These are phyloP conservation scores for Fusarium sulawesiense DNA, from an alignment of 2,329 filamentous ascomycete species.

Conservation along the genomic window DNA sequence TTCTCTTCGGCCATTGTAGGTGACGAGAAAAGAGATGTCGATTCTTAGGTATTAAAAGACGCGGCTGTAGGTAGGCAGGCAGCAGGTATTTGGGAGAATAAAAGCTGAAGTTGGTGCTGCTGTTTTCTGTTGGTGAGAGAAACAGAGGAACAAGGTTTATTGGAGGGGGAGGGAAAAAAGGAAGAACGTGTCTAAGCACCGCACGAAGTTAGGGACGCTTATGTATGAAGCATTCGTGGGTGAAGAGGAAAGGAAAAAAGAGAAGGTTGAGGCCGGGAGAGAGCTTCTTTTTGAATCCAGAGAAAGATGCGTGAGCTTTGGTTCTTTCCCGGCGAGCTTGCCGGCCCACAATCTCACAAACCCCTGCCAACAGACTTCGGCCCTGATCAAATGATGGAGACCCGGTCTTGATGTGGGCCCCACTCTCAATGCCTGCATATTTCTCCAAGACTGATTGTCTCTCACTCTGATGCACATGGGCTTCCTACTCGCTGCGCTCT, in stretches of 20 bases:
- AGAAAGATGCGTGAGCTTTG: constrained; percentile 38
- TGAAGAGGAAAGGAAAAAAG: constrained; percentile 55
- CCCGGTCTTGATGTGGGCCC: constrained; percentile 34
- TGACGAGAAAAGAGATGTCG: constrained; percentile 21
- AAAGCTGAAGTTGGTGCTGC: constrained; percentile 38
- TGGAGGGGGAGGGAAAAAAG: constrained; percentile 44
- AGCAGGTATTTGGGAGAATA: constrained; percentile 30
- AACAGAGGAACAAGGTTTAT: constrained; percentile 42
- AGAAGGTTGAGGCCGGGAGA: constrained; percentile 49
- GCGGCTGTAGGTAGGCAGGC: constrained; percentile 42
- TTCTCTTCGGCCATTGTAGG: constrained; percentile 66
- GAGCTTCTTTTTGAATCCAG: constrained; percentile 55
- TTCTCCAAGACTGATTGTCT: constrained; percentile 35
- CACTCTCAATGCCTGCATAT: constrained; percentile 35
- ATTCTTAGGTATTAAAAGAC: constrained; percentile 35
- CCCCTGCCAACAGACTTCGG: constrained; percentile 45
- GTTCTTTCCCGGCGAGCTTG: constrained; percentile 45
- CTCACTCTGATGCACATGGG: constrained; percentile 22
- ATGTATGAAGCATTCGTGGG: constrained; percentile 63
- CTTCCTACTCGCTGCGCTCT: constrained; percentile 26
- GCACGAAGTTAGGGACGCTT: constrained; percentile 62
- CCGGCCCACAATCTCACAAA: constrained; percentile 37
- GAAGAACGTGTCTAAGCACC: constrained; percentile 56
- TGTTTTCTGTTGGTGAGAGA: constrained; percentile 32
- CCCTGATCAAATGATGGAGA: constrained; percentile 43